These are phyloP conservation scores for Hygrocybe coccinea DNA, from an alignment of 768 basidiomycete genomes.

Conservation along the genomic window DNA sequence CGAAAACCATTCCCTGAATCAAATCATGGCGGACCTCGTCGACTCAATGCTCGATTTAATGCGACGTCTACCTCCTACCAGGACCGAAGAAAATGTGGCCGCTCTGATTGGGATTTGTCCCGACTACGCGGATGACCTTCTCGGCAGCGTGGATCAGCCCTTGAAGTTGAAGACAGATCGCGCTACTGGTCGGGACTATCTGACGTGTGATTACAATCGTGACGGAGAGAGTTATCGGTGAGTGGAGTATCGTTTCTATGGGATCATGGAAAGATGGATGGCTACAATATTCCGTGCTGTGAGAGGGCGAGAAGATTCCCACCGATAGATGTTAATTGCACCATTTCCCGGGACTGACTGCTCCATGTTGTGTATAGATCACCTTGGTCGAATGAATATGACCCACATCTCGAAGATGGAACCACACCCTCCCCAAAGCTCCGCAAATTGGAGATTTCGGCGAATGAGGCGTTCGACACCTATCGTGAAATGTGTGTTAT, in stretches of 20 bases:
- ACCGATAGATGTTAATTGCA: not conserved
- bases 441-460: constrained; percentile 84
- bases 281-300: not conserved
- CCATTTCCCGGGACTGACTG: not conserved
- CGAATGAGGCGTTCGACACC: constrained; percentile 95
- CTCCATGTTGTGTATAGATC: constrained; percentile 52
- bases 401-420: constrained; percentile 84
- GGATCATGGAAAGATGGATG: not conserved
- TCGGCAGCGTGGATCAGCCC: constrained; percentile 93
- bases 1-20: not conserved
- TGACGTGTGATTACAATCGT: constrained; percentile 90
- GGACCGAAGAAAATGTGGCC: constrained; percentile 82
- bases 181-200: constrained; percentile 80
- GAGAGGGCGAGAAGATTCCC: not conserved
- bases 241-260: constrained; percentile 18
- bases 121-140: constrained; percentile 90
- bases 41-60: constrained; percentile 95
- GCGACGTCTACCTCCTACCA: constrained; percentile 89
- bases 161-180: constrained; percentile 76
- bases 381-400: constrained; percentile 97
- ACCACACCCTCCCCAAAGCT: constrained; percentile 80
- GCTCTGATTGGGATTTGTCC: constrained; percentile 79
- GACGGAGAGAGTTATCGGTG: constrained; percentile 90
- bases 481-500: constrained; percentile 81
- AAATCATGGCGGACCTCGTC: constrained; percentile 68